Base-by-base conservation (phyloP, 371 early-diverging fungal species). In the Capillidium heterosporum region DNA sequence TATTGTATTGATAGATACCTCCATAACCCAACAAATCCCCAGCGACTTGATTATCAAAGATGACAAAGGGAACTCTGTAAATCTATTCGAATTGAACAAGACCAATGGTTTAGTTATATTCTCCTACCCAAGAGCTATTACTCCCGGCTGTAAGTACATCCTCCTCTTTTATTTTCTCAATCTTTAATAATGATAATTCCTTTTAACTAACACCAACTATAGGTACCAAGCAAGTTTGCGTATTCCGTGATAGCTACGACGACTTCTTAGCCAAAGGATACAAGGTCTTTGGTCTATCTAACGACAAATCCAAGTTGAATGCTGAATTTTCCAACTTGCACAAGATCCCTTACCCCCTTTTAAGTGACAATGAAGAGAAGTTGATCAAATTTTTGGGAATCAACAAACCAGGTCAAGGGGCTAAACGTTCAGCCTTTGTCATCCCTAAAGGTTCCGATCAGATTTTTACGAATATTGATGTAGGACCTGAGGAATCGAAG, bases 171-270 rank as follows among this genome's bases (percentile, higher is more conserved):
- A 39, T 15, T 39, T 39, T 39, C 15, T 39, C 15, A 8, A 39
- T 8, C 5, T 39, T 8, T 39, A n/a, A n/a, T 26, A 4, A 48
- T 28, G 5, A 5, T 48, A 19, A 48, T 35, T 7, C 13, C 13
- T 4, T 4, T 13, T 35, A n/a, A 24, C 2, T 26, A 48, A 1
- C 5, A 8, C 8, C 27, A 28, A 24, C 5, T 48, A 10, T 24
- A 48, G 48, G 52, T 19, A 52, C 52, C 52, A 52, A 35, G 17
- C 52, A 52, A 21, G 52, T 39, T 3, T 52, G 52, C 32, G 8
- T 31, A 31, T 52, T 52, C 39, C 11, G 52, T 19, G 52, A 52
- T 39, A n/a, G n/a, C 7, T 52, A 19, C 7, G 8, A 31, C 4
- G 32, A 31, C 11, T 31, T 39, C 32, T 7, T 13, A 2, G 32